phyloP scores from a whole-genome alignment of 257 asterid genomes.

The Echites panduratus region DNA sequence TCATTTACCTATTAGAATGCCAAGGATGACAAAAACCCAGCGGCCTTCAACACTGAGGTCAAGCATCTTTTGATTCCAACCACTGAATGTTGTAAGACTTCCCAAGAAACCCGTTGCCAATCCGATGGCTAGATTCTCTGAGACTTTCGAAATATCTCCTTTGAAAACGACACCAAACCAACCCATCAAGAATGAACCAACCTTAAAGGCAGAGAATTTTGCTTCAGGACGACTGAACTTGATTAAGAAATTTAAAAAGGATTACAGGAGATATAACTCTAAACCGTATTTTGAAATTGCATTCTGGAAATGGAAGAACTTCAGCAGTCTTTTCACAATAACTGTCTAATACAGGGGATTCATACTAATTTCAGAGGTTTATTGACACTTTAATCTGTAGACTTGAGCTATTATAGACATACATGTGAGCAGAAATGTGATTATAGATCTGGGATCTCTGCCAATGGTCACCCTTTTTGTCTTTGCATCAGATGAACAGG shows the following conservation, averaged over 20 bases:
- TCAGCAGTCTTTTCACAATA: neutral
- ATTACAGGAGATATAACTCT: neutral
- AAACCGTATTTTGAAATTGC: neutral
- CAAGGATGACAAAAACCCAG: conserved; percentile 71
- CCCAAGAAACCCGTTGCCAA: conserved; percentile 85
- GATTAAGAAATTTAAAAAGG: neutral
- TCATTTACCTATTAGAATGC: conserved; percentile 53
- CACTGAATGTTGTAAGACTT: conserved; percentile 95
- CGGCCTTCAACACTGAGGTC: conserved; percentile 66
- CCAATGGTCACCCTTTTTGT: neutral
- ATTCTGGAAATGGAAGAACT: neutral
- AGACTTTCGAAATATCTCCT: conserved; percentile 49
- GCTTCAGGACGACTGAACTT: neutral
- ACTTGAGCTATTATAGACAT: no score
- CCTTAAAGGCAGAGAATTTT: conserved; percentile 29
- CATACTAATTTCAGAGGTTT: neutral
- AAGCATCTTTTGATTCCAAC: conserved; percentile 92
- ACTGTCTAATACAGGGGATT: neutral
- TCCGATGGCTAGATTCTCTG: conserved; percentile 72
- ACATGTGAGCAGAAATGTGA: no score
- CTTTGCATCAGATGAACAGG: neutral
- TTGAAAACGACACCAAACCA: conserved; percentile 91
- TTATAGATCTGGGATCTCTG: neutral
- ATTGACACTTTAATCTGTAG: neutral
- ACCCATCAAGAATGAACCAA: conserved; percentile 96